Conservation (phyloP, 352 stramenopile species). For the Globisporangium cylindrosporum region DNA sequence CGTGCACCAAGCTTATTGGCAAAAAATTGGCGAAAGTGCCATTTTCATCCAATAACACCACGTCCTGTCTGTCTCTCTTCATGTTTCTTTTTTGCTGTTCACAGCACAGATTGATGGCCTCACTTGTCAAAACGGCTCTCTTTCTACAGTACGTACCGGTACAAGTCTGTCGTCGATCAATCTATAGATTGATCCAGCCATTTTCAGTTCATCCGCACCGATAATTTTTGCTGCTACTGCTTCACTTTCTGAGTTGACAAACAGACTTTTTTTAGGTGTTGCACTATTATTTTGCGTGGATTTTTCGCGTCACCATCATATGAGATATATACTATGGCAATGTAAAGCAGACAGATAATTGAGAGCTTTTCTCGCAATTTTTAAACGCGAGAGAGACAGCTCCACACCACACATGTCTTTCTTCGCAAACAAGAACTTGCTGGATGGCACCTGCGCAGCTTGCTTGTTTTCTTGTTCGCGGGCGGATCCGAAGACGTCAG, state of each 20-base stretch:
- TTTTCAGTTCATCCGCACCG: background rate
- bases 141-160: background rate
- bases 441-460: too few species aligned
- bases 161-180: background rate
- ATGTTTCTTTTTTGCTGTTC: background rate
- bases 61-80: background rate
- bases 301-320: background rate
- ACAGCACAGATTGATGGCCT: background rate
- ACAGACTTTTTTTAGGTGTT: background rate
- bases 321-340: too few species aligned
- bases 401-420: too few species aligned
- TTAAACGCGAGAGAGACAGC: too few species aligned
- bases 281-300: background rate
- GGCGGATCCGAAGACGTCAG: too few species aligned
- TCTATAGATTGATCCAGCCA: background rate
- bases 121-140: conserved; percentile 6
- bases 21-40: background rate
- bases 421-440: too few species aligned
- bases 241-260: background rate
- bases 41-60: conserved; percentile 9
- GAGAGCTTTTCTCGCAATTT: background rate
- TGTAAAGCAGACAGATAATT: background rate
- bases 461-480: too few species aligned
- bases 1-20: background rate
- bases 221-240: background rate